Percentiles rank a stretch among this genome's conserved stretches.
Evolutionary conservation across 345 rosid genomes (phyloP).

Genomic region (Brassica carinata): DNA sequence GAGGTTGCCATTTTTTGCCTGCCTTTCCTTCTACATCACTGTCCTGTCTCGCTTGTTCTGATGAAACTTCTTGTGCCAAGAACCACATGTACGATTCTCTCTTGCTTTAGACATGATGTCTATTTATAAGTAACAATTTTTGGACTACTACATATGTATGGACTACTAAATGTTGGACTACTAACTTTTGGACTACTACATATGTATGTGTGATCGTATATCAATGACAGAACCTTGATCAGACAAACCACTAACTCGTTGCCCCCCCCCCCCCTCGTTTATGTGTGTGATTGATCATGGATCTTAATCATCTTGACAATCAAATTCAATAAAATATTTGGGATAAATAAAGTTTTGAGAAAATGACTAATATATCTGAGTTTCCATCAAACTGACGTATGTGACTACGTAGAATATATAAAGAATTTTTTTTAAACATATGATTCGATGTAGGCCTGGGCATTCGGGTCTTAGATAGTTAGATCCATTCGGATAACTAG

Average conservation of each 20-base stretch:
- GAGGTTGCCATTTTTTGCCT: no score
- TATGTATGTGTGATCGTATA: not conserved
- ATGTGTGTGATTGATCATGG: not conserved
- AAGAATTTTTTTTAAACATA: not conserved
- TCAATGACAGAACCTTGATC: slow-evolving; percentile 5
- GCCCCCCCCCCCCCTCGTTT: slow-evolving; percentile 7
- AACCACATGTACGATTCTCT: no score
- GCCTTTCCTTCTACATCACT: no score
- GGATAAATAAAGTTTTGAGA: not conserved
- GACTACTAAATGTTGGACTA: no score
- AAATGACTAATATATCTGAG: not conserved
- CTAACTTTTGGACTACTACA: not conserved
- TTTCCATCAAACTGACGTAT: slow-evolving; percentile 1
- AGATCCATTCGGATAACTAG: no score
- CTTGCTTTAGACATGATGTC: no score
- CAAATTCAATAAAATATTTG: not conserved
- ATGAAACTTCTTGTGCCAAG: no score
- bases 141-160: no score
- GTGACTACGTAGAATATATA: not conserved
- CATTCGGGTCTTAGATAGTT: no score
- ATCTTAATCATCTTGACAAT: not conserved
- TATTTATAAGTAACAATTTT: no score
- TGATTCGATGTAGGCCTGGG: slow-evolving; percentile 9
- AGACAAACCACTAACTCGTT: slow-evolving; percentile 30
- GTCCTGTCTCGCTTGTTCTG: no score